These are phyloP conservation scores for Conoideocrella luteorostrata DNA, from an alignment of 2,329 filamentous ascomycete species.

Conservation along the genomic window DNA sequence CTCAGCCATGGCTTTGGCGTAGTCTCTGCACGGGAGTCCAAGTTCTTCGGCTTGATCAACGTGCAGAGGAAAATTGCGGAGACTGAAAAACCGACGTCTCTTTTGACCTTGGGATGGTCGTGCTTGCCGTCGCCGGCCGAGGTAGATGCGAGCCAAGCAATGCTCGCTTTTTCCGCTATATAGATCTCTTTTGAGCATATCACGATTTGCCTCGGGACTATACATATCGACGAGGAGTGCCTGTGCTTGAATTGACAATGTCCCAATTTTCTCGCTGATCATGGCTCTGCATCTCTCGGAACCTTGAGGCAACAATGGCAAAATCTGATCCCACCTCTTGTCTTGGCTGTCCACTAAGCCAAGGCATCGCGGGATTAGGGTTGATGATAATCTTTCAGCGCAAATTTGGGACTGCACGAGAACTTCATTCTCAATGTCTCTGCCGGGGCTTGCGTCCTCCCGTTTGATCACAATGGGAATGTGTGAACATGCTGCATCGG, in stretches of 20 bases:
- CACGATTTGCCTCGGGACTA: constrained; percentile 4
- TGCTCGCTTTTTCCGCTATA: constrained; percentile 30
- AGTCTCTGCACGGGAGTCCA: constrained; percentile 24
- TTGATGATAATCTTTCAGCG: neutral
- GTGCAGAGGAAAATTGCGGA: constrained; percentile 45
- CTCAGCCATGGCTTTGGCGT: constrained; percentile 40
- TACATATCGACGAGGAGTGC: constrained; percentile 15
- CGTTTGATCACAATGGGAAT: constrained; percentile 5
- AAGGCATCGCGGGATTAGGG: constrained; percentile 1
- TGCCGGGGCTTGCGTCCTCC: constrained; percentile 8
- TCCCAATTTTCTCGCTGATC: constrained; percentile 22
- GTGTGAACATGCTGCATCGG: neutral
- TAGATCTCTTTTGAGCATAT: constrained; percentile 2
- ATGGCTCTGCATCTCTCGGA: constrained; percentile 20
- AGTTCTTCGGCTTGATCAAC: constrained; percentile 43
- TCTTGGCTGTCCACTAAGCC: constrained; percentile 3
- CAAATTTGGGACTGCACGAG: constrained; percentile 3
- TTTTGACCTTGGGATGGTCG: neutral
- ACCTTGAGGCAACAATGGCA: constrained; percentile 14
- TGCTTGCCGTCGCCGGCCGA: constrained; percentile 29
- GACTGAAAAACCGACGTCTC: constrained; percentile 23
- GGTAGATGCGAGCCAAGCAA: constrained; percentile 43
- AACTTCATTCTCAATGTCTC: constrained; percentile 6
- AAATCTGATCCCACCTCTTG: constrained; percentile 11
- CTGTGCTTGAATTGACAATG: constrained; percentile 12